phyloP scores from a whole-genome alignment of 257 asterid genomes.

The Plantago ovata region DNA sequence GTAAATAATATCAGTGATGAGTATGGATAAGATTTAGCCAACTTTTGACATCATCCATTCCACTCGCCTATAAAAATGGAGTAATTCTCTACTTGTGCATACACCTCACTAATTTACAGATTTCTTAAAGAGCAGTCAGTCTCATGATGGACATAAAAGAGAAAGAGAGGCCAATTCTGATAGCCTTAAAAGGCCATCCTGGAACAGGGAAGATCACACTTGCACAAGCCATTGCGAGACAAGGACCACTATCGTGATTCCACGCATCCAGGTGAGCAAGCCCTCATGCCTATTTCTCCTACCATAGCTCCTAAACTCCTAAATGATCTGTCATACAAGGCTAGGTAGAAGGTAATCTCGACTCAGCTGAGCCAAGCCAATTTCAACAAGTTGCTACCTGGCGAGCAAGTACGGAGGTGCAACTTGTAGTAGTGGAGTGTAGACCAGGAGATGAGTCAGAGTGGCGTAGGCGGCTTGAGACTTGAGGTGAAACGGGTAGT shows the following conservation, averaged over 20 bases:
- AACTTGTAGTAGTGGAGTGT: conserved; percentile 54
- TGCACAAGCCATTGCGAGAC: conserved; percentile 61
- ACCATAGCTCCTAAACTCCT: conserved; percentile 35
- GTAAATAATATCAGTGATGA: background rate
- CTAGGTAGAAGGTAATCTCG: conserved; percentile 49
- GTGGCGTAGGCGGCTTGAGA: conserved; percentile 67
- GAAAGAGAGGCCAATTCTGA: conserved; percentile 30
- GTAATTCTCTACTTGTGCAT: background rate
- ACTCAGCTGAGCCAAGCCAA: conserved; percentile 45
- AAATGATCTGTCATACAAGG: conserved; percentile 67
- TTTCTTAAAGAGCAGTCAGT: background rate
- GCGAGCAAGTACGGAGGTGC: conserved; percentile 30
- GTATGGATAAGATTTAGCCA: conserved; percentile 8
- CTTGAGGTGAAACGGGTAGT: conserved; percentile 36
- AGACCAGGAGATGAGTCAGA: conserved; percentile 48
- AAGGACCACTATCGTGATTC: conserved; percentile 68
- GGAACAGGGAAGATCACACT: conserved; percentile 79
- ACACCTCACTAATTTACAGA: background rate
- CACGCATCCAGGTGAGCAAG: conserved; percentile 38
- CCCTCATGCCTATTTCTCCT: conserved; percentile 26
- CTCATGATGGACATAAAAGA: conserved; percentile 23
- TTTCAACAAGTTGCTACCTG: conserved; percentile 40
- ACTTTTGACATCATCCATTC: background rate
- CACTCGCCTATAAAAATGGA: background rate
- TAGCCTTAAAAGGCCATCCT: conserved; percentile 90